Evolutionary conservation across 352 stramenopile genomes (phyloP).

Genomic region (Globisporangium acanthophoron): DNA sequence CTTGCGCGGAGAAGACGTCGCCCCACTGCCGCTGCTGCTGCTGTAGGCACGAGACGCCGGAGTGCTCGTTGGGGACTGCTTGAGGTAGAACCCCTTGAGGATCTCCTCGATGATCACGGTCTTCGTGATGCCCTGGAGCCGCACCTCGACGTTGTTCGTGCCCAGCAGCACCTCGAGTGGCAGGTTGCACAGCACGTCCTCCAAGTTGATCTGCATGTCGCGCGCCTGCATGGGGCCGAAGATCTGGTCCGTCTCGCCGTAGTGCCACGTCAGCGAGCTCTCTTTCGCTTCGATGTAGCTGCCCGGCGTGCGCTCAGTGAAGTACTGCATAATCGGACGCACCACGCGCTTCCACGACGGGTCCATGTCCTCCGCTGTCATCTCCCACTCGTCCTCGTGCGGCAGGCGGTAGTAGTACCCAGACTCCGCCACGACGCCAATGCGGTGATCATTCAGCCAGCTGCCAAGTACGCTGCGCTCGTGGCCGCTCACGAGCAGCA

Average conservation of each 20-base stretch:
- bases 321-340: slow-evolving; percentile 65
- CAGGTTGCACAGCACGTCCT: slow-evolving; percentile 75
- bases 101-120: slow-evolving; percentile 69
- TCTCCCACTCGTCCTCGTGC: slow-evolving; percentile 57
- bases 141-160: slow-evolving; percentile 72
- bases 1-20: background rate
- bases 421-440: slow-evolving; percentile 69
- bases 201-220: slow-evolving; percentile 86
- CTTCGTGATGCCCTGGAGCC: slow-evolving; percentile 76
- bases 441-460: slow-evolving; percentile 71
- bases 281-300: slow-evolving; percentile 83
- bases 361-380: slow-evolving; percentile 47
- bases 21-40: slow-evolving; percentile 58
- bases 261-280: slow-evolving; percentile 85
- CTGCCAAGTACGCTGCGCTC: slow-evolving; percentile 85
- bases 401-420: slow-evolving; percentile 49
- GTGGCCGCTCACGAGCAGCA: slow-evolving; percentile 67
- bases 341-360: slow-evolving; percentile 78
- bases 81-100: slow-evolving; percentile 33
- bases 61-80: slow-evolving; percentile 1
- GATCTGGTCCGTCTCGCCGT: slow-evolving; percentile 76
- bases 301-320: slow-evolving; percentile 67
- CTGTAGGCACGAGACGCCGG: background rate
- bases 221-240: slow-evolving; percentile 47
- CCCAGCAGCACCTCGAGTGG: slow-evolving; percentile 86